Conservation (phyloP, 108 stramenopile genomes). For the Asterionellopsis glacialis region DNA sequence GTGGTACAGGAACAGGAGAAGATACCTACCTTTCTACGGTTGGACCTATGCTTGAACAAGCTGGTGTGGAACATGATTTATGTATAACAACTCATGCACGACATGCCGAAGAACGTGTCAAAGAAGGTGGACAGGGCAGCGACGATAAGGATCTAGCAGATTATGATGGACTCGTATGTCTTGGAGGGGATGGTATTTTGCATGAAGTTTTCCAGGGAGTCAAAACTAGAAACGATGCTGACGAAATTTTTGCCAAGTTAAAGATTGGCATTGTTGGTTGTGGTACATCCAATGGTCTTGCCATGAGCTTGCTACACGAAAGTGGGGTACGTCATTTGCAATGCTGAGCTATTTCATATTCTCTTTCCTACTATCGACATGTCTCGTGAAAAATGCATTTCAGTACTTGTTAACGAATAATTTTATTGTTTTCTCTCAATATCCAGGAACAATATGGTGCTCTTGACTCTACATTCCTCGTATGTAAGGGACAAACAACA, state of each 20-base stretch:
- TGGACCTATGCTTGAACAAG: slow-evolving; percentile 68
- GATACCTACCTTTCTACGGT: slow-evolving; percentile 41
- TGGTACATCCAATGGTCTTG: slow-evolving; percentile 85
- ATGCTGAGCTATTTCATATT: too few species aligned
- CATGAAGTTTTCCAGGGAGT: slow-evolving; percentile 78
- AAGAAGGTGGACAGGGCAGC: slow-evolving; percentile 1
- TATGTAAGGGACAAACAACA: slow-evolving; percentile 59
- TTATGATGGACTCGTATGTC: slow-evolving; percentile 63
- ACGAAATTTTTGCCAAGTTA: slow-evolving; percentile 35
- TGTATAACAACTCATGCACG: slow-evolving; percentile 41
- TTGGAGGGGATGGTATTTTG: slow-evolving; percentile 87
- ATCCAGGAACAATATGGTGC: slow-evolving; percentile 34
- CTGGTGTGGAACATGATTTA: slow-evolving; percentile 53
- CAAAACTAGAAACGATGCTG: slow-evolving; percentile 33
- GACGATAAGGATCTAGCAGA: slow-evolving; percentile 35
- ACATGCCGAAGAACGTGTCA: slow-evolving; percentile 74
- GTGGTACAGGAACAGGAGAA: slow-evolving; percentile 52
- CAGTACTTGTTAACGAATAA: not conserved
- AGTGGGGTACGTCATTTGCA: slow-evolving; percentile 19
- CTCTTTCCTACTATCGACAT: too few species aligned
- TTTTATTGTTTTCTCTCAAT: slow-evolving; percentile 2
- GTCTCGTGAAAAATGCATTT: not conserved
- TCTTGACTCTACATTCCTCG: slow-evolving; percentile 62
- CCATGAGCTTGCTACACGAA: slow-evolving; percentile 54
- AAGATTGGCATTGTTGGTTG: slow-evolving; percentile 72